These are phyloP conservation scores for Solanum commersonii DNA, from an alignment of 257 asterid genomes.

Conservation along the genomic window DNA sequence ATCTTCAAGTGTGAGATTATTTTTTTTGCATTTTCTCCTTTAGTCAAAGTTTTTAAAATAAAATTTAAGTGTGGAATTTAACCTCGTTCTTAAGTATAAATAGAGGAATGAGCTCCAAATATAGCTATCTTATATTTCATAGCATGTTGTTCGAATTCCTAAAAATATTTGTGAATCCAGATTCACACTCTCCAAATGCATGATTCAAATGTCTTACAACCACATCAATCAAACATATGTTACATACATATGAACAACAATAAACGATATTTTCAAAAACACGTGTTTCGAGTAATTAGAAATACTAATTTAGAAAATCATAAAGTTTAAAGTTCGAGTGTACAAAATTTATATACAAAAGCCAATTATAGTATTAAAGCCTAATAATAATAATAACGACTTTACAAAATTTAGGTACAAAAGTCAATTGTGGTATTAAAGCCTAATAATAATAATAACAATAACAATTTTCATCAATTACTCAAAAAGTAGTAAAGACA, in stretches of 20 bases:
- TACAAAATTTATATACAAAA: too few species aligned
- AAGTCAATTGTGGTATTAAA: neutral
- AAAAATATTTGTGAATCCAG: neutral
- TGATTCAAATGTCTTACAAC: neutral
- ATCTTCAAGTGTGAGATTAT: too few species aligned
- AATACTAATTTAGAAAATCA: rapidly evolving
- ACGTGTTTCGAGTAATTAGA: too few species aligned
- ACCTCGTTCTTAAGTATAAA: neutral
- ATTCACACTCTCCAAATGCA: neutral
- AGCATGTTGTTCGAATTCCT: neutral
- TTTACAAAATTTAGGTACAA: neutral
- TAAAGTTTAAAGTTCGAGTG: neutral
- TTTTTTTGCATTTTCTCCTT: too few species aligned
- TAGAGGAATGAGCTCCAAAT: neutral
- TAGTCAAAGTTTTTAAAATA: too few species aligned
- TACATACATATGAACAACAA: too few species aligned
- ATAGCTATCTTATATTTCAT: neutral
- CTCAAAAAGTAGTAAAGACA: neutral
- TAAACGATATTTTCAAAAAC: too few species aligned
- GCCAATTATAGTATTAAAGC: too few species aligned
- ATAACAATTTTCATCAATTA: neutral
- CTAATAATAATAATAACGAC: too few species aligned
- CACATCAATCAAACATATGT: neutral
- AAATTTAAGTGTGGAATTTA: too few species aligned
- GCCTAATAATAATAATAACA: neutral